Conservation (phyloP, 768 basidiomycete species). For the Naematelia encephala region DNA sequence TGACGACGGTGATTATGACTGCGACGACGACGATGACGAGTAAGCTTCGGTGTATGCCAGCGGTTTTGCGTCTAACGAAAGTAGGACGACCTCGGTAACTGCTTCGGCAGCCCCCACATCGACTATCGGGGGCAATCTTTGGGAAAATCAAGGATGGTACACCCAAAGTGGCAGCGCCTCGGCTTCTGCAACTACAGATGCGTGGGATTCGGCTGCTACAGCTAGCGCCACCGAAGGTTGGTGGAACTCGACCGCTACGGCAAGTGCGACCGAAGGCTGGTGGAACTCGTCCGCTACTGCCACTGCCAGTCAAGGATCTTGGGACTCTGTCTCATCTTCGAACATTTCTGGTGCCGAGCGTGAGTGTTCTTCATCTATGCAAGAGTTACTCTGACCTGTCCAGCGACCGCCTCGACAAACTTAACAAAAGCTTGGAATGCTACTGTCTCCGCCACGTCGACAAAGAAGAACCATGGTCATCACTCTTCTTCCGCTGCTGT, state of each 20-base stretch:
- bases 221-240: too few relatives aligned
- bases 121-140: not conserved
- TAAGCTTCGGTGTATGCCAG: not conserved
- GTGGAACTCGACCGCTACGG: too few relatives aligned
- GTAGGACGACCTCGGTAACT: not conserved
- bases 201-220: too few relatives aligned
- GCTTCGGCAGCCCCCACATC: not conserved
- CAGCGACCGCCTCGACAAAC: not conserved
- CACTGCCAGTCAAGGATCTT: not conserved
- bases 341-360: not conserved
- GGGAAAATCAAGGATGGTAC: not conserved
- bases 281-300: not conserved
- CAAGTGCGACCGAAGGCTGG: too few relatives aligned
- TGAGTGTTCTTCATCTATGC: too few relatives aligned
- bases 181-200: not conserved
- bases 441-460: constrained; percentile 1
- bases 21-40: not conserved
- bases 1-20: not conserved
- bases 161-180: not conserved
- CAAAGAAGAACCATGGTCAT: not conserved
- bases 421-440: not conserved
- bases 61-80: not conserved
- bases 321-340: not conserved
- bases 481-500: not conserved
- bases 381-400: not conserved